Base-by-base conservation (phyloP, 768 basidiomycete species). In the Mycena belliarum region DNA sequence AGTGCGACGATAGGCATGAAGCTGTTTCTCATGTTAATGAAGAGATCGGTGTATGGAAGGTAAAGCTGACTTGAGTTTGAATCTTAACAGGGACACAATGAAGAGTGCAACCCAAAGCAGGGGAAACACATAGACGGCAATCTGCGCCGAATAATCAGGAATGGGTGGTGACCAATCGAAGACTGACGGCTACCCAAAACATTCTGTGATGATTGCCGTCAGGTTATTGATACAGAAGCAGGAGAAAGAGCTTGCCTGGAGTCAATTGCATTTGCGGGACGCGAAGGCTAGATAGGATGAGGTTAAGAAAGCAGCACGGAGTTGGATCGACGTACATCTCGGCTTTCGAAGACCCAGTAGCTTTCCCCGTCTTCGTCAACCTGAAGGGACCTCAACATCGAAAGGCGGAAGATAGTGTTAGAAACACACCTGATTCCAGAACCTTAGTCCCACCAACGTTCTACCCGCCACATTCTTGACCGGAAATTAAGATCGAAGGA, bases 311-410 rank as follows among this genome's bases (percentile, higher is more conserved):
- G 15, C 11, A 32, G 29, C 29, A 12, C 29, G n/a, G n/a, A n/a
- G 16, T 16, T n/a, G 32, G 14, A 23, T 25, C 46, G 25, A 76
- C 90, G 69, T 73, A 96, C 96, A 73, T 98, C 95, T 68, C 95
- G 83, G 67, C 90, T 91, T 75, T 99, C 97, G 64, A 99, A 99
- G 12, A 99, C 95, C 97, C 97, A 99, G 65, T 88, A 95, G 72
- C 81, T 83, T 72, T 96, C 92, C 2, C 97, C 97, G 63, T 98
- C 95, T 52, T 98, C 95, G 66, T 98, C 95, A 15, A 98, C 94
- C 87, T 90, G 58, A n/a, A 29, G 35, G 47, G 14, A 4, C 7
- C 48, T 59, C 12, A 51, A 14, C 24, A 50, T 49, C 28, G 37
- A 10, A 15, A 24, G 6, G 44, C 24, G 14, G 33, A 4, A 20